These are phyloP conservation scores for Penicillium sp. DNA, from an alignment of 2,329 filamentous ascomycete genomes.

Conservation along the genomic window DNA sequence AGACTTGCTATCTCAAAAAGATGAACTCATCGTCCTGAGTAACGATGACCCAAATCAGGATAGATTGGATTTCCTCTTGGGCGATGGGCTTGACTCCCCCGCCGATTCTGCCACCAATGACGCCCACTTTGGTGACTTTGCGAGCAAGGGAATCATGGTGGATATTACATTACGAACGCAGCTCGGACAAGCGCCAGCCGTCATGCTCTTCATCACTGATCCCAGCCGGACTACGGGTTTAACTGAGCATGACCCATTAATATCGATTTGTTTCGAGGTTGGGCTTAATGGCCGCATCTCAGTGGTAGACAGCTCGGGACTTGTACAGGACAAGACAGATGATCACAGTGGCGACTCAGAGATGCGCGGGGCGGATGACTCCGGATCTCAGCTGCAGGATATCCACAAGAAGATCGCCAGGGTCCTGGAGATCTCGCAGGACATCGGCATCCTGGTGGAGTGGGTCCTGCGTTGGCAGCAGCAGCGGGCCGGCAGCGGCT, in stretches of 20 bases:
- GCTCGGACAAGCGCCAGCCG: slow-evolving; percentile 41
- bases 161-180: slow-evolving; percentile 45
- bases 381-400: slow-evolving; percentile 20
- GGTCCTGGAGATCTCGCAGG: slow-evolving; percentile 49
- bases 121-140: slow-evolving; percentile 3
- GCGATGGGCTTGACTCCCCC: slow-evolving; percentile 9
- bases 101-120: slow-evolving; percentile 2
- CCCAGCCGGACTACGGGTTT: slow-evolving; percentile 17
- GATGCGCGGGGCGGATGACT: slow-evolving; percentile 23
- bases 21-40: slow-evolving; percentile 38
- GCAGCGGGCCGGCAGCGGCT: slow-evolving; percentile 32
- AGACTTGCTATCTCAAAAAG: slow-evolving; percentile 16
- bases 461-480: slow-evolving; percentile 46
- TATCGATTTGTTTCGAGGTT: slow-evolving; percentile 45
- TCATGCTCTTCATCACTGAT: slow-evolving; percentile 43
- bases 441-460: slow-evolving; percentile 49
- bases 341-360: slow-evolving; percentile 18
- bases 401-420: slow-evolving; percentile 41
- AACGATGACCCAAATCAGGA: slow-evolving; percentile 47
- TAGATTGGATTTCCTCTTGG: slow-evolving; percentile 62
- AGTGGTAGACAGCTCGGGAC: slow-evolving; percentile 42
- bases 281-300: slow-evolving; percentile 47
- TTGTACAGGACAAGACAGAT: slow-evolving; percentile 27
- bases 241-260: slow-evolving; percentile 18
- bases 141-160: slow-evolving; percentile 30